phyloP scores from a whole-genome alignment of 495 filamentous ascomycete genomes.

The Aspergillus leporis region DNA sequence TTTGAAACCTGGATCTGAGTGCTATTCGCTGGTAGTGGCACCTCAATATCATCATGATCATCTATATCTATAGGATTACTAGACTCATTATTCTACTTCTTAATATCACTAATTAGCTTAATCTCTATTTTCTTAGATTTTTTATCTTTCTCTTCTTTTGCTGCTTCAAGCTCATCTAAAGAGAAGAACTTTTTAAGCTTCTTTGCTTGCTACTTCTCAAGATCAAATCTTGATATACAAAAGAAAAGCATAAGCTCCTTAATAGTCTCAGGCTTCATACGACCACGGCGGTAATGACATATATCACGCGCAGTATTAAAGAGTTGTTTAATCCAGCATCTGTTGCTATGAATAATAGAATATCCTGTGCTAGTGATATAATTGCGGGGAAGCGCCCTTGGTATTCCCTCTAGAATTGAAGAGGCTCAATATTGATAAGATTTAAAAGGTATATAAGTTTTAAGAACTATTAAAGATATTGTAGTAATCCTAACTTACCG shows the following conservation, averaged over 20 bases:
- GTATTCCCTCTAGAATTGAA: constrained; percentile 1
- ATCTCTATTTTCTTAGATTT: neutral
- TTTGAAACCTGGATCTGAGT: no score
- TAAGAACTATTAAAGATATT: neutral
- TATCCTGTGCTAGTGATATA: neutral
- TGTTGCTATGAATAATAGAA: neutral
- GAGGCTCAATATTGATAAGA: constrained; percentile 1
- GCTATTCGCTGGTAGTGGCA: no score
- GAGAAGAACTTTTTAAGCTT: neutral
- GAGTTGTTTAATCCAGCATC: neutral
- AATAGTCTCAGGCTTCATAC: constrained; percentile 2
- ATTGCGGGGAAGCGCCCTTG: constrained; percentile 1
- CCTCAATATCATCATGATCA: no score
- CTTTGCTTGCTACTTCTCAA: neutral
- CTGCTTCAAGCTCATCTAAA: neutral
- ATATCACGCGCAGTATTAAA: constrained; percentile 9
- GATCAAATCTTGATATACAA: constrained; percentile 2
- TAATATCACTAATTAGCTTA: neutral
- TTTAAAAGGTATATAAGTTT: neutral
- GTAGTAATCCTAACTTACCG: constrained; percentile 1
- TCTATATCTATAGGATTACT: no score
- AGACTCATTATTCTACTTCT: constrained; percentile 1
- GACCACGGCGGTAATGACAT: no score
- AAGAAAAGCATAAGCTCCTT: constrained; percentile 2
- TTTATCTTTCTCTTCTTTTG: constrained; percentile 3